Evolutionary conservation across 1,284 basidiomycete genomes (phyloP), one percentile per base, ranked within the genome.

Genomic region (Cutaneotrichosporon sp.): DNA sequence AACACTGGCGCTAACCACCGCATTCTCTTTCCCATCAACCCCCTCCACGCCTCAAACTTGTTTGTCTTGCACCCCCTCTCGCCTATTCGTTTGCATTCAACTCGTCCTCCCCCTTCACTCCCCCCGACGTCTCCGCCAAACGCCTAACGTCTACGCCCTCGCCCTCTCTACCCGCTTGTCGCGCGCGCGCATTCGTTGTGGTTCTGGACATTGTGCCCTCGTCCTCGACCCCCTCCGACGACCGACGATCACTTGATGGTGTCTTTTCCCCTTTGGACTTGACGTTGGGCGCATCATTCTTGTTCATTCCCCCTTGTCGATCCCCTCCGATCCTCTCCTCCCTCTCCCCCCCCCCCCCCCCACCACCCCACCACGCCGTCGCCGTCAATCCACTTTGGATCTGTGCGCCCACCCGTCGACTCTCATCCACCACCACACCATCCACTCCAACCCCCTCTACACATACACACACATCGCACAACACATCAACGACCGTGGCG

Each of bases 401-500:
- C 51, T 38, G 33, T 24, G 51, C 34, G 13, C 20, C 51, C 20
- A 7, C 29, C 20, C 29, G 29, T 29, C 29, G 29, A 5, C 29
- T n/a, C 29, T 9, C 29, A 29, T 29, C 29, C 29, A 29, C 29
- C 29, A 5, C 29, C 9, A 29, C 29, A n/a, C n/a, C n/a, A n/a
- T n/a, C n/a, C 29, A 5, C 29, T 9, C 9, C 29, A 5, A n/a
- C n/a, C n/a, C n/a, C n/a, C n/a, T n/a, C n/a, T n/a, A n/a, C n/a
- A 49, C 46, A 56, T 36, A 34, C 42, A 38, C 46, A 56, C 55
- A 49, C 55, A n/a, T 42, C 18, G n/a, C n/a, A n/a, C 31, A 33
- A 33, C 31, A 11, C 31, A 33, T 33, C 31, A 11, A 42, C 18
- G 16, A 42, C 38, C 29, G 29, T 9, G 29, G 29, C 9, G 29